These are phyloP conservation scores for Malassezia cuniculi DNA, from an alignment of 1,284 basidiomycete genomes.

Conservation along the genomic window DNA sequence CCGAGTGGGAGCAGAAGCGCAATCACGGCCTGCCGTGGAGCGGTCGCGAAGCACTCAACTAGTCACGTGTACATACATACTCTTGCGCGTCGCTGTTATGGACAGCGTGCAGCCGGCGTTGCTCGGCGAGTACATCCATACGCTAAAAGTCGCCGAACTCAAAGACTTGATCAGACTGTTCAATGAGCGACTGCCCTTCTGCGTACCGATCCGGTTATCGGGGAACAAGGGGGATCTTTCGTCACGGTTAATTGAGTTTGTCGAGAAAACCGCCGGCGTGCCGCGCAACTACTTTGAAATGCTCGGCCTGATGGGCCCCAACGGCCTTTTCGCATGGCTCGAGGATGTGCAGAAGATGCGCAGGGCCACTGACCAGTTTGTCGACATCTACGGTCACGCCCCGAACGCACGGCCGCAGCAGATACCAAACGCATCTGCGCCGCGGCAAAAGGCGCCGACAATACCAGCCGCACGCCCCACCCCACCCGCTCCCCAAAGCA, in stretches of 20 bases:
- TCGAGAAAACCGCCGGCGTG: constrained; percentile 14
- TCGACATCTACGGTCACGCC: constrained; percentile 3
- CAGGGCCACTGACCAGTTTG: constrained; percentile 3
- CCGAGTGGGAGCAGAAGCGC: constrained; percentile 58
- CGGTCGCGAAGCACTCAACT: constrained; percentile 46
- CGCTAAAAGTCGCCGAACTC: constrained; percentile 24
- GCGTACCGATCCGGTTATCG: constrained; percentile 17
- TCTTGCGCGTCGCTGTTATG: no score
- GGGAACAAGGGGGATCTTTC: constrained; percentile 31
- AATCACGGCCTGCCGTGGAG: constrained; percentile 59
- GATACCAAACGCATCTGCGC: constrained; percentile 1
- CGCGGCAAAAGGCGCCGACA: not conserved
- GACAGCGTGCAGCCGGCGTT: no score
- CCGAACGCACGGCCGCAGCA: not conserved
- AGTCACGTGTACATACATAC: not conserved
- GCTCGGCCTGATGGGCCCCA: constrained; percentile 16
- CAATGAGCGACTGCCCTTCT: constrained; percentile 17
- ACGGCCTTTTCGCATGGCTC: constrained; percentile 9
- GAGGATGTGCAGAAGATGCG: not conserved
- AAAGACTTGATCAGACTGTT: constrained; percentile 29
- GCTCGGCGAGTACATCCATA: constrained; percentile 13
- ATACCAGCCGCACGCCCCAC: not conserved
- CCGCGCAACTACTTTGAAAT: constrained; percentile 15
- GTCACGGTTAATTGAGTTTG: constrained; percentile 14
- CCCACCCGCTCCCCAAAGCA: constrained; percentile 12